Evolutionary conservation across 2,329 filamentous ascomycete species (phyloP).

Genomic region (Phialocephala sp.): DNA sequence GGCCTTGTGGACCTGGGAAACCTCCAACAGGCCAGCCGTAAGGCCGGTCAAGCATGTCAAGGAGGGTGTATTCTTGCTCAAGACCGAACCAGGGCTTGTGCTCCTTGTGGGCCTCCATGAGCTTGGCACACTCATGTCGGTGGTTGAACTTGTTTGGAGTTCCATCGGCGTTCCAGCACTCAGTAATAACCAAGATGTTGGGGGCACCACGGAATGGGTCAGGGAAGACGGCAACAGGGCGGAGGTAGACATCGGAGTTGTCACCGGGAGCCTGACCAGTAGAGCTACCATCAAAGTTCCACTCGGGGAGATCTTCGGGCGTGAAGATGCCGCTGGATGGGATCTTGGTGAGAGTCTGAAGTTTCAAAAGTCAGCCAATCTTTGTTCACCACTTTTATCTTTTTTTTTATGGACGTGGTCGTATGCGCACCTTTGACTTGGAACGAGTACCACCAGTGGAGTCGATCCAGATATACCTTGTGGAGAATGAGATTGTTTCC

Average conservation of each 20-base stretch:
- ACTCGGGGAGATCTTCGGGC: conserved; percentile 73
- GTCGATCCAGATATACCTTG: conserved; percentile 89
- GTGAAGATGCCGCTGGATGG: conserved; percentile 48
- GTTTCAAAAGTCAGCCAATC: conserved; percentile 28
- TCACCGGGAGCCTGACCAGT: conserved; percentile 91
- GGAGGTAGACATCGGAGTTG: conserved; percentile 97
- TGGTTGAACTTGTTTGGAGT: conserved; percentile 99
- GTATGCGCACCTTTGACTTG: conserved; percentile 84
- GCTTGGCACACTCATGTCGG: conserved; percentile 86
- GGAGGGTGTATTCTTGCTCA: conserved; percentile 96
- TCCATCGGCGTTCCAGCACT: conserved; percentile 94
- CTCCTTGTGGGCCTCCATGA: conserved; percentile 85
- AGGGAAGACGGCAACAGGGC: conserved; percentile 85
- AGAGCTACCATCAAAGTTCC: conserved; percentile 89
- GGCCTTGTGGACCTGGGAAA: conserved; percentile 83
- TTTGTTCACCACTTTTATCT: not conserved
- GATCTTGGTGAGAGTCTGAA: conserved; percentile 67
- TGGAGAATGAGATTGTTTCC: conserved; percentile 55
- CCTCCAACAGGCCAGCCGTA: conserved; percentile 88
- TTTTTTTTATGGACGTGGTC: conserved; percentile 34
- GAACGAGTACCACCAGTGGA: conserved; percentile 82
- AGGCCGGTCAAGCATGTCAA: conserved; percentile 84
- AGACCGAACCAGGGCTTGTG: conserved; percentile 97
- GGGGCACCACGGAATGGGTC: conserved; percentile 88
- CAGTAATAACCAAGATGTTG: conserved; percentile 92